Base-by-base conservation (phyloP, 208 protist species). In the Leishmania guyanensis region DNA sequence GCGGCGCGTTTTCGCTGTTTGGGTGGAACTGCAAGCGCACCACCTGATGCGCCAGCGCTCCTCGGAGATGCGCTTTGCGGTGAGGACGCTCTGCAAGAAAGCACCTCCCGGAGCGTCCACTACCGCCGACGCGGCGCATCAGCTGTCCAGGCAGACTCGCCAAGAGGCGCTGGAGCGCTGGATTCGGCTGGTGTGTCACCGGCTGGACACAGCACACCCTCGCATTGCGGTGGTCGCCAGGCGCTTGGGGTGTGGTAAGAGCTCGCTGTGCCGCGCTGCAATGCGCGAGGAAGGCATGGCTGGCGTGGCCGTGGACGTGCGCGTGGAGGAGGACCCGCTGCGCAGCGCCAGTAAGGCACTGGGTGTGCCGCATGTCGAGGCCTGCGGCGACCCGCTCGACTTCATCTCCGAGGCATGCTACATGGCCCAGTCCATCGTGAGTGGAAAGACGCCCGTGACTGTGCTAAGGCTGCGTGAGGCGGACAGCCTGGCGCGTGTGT, bases 1-100 rank as follows among this genome's bases (percentile, higher is more conserved):
- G 91, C 54, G 93, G 93, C 68, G 94, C 92, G 78, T 89, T 92
- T 84, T 96, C 93, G 48, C 85, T 97, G 39, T 97, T 97, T 81
- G 90, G 91, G 60, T 97, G 94, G 94, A 97, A 97, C 79, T 96
- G 94, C 81, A 93, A 93, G 75, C 96, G 75, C 96, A 97, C 86
- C 96, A 95, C 84, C 87, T 89, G 29, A 95, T 93, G 79, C 90
- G 94, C 73, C 91, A 94, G 81, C 91, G 94, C 29, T 92, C 89
- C 20, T 95, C 29, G 29, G 29, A 94, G 33, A 33, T 33, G 33
- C 33, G 33, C 33, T 90, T 92, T 65, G 90, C 90, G 17, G 90
- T 93, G 62, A 82, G 90, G 58, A 77, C 90, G 75, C 78, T 92
- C 8, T 83, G 78, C 75, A 82, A 80, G 33, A 0, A 33, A 0